These are phyloP conservation scores for Ganoderma sp. DNA, from an alignment of 1,284 basidiomycete genomes.

Conservation along the genomic window DNA sequence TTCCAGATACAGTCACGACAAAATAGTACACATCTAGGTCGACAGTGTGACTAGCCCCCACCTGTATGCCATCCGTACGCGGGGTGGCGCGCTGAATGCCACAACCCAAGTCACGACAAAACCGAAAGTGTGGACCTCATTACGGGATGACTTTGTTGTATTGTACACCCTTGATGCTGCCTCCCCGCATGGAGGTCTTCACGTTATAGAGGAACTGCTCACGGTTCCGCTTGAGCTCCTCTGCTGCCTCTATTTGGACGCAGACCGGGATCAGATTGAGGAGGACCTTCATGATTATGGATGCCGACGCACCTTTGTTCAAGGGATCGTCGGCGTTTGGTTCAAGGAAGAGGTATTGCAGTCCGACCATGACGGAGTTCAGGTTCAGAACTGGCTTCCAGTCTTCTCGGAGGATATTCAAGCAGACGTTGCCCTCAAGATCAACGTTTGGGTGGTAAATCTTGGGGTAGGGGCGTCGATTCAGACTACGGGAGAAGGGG, in stretches of 20 bases:
- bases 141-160: constrained; percentile 77
- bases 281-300: neutral
- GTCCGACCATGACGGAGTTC: constrained; percentile 95
- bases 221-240: constrained; percentile 86
- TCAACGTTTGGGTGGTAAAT: constrained; percentile 99
- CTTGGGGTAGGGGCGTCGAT: constrained; percentile 48
- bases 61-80: constrained; percentile 18
- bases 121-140: constrained; percentile 35
- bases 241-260: constrained; percentile 80
- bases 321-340: constrained; percentile 98
- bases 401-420: constrained; percentile 98
- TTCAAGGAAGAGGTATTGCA: constrained; percentile 98
- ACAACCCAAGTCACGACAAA: neutral
- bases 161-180: constrained; percentile 72
- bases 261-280: constrained; percentile 6
- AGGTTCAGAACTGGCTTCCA: constrained; percentile 99
- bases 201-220: constrained; percentile 85
- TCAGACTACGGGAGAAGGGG: neutral
- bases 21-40: constrained; percentile 35
- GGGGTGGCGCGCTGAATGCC: constrained; percentile 4
- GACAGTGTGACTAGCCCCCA: constrained; percentile 18
- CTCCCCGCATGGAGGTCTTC: constrained; percentile 82
- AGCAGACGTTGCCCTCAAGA: constrained; percentile 94
- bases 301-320: constrained; percentile 85
- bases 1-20: constrained; percentile 30